A percentile compares a stretch with the other conserved stretches of the same genome.
Conservation (phyloP, 768 basidiomycete species). For the Hemileccinum impolitum region DNA sequence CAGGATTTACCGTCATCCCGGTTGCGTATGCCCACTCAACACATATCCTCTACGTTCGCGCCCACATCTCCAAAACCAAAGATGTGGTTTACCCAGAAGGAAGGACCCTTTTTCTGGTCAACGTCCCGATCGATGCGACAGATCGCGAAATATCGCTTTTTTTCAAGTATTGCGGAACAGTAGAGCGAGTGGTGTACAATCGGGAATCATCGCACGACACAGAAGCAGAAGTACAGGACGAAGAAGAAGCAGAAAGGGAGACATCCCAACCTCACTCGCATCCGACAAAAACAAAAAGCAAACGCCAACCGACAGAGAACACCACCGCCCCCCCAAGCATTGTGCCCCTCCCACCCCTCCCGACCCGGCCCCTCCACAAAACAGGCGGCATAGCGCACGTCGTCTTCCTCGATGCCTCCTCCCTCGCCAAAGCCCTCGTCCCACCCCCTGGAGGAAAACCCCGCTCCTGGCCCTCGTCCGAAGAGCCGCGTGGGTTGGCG, state of each 20-base stretch:
- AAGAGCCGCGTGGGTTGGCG: conserved; percentile 62
- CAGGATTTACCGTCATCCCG: conserved; percentile 38
- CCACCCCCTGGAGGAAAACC: conserved; percentile 40
- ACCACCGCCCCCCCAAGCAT: conserved; percentile 44
- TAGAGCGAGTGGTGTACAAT: conserved; percentile 73
- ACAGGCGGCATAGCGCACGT: conserved; percentile 73
- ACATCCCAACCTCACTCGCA: neutral
- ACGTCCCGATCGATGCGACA: conserved; percentile 85
- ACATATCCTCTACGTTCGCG: conserved; percentile 77
- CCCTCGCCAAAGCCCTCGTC: conserved; percentile 63
- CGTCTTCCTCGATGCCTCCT: conserved; percentile 66
- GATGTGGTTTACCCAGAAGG: conserved; percentile 41
- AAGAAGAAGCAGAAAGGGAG: neutral
- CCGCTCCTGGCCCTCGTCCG: conserved; percentile 61
- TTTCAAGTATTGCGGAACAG: conserved; percentile 74
- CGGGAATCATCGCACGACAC: conserved; percentile 36
- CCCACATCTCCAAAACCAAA: conserved; percentile 52
- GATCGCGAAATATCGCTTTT: conserved; percentile 73
- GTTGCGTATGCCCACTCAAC: conserved; percentile 40
- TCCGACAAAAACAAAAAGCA: conserved; percentile 30
- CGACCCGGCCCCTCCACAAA: conserved; percentile 54
- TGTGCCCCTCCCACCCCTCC: conserved; percentile 52
- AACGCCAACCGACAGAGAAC: conserved; percentile 22
- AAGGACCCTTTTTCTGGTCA: conserved; percentile 84
- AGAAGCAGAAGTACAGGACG: conserved; percentile 18